Percentiles rank a stretch among this genome's conserved stretches.
Conservation (phyloP, 78 protist genomes). For the Anaeramoeba flamelloides region DNA sequence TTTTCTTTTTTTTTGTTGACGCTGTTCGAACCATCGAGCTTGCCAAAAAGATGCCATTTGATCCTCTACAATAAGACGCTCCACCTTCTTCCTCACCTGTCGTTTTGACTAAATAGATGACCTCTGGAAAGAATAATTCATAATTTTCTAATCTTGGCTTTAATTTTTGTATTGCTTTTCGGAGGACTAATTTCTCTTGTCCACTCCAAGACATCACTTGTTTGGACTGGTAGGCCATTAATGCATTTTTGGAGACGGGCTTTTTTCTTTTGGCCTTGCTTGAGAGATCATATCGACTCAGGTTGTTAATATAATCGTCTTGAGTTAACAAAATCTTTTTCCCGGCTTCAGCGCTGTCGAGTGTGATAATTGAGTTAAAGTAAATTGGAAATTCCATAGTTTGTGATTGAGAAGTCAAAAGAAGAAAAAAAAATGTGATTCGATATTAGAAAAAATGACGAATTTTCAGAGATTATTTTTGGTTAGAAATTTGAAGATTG, state of each 20-base stretch:
- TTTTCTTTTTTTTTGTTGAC: no score
- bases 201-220: neutral
- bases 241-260: neutral
- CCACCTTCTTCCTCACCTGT: neutral
- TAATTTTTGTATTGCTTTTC: neutral
- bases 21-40: neutral
- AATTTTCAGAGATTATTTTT: no score
- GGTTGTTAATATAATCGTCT: neutral
- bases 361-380: neutral
- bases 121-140: neutral
- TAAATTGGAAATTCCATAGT: no score
- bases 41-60: neutral
- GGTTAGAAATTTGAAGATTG: no score
- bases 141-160: neutral
- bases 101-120: neutral
- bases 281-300: neutral
- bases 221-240: neutral
- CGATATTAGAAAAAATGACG: no score
- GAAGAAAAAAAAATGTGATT: no score
- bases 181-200: neutral
- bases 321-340: neutral
- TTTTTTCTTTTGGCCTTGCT: neutral
- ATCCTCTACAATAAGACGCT: neutral
- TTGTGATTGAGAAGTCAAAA: no score
- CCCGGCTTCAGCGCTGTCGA: neutral